These are phyloP conservation scores for Zygoascus meyerae DNA, from an alignment of 1,139 yeast genomes.

Conservation along the genomic window DNA sequence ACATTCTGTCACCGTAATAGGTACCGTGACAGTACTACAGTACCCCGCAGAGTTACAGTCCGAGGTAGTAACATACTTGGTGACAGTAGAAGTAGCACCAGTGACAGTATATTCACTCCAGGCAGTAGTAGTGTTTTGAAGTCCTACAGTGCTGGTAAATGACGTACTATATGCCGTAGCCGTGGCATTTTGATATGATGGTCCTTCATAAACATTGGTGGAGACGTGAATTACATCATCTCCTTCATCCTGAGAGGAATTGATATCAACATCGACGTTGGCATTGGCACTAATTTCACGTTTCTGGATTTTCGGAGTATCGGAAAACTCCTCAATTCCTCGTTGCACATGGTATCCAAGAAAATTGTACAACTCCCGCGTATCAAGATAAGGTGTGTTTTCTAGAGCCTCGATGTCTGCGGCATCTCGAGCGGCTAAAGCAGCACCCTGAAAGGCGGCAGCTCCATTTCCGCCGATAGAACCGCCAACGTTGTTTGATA, in stretches of 20 bases:
- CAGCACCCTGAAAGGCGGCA: not conserved
- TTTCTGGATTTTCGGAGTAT: not conserved
- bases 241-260: not conserved
- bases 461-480: slow-evolving; percentile 1
- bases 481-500: not conserved
- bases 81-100: not conserved
- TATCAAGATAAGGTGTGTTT: not conserved
- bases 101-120: not conserved
- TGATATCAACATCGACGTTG: too few relatives aligned
- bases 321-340: slow-evolving; percentile 5
- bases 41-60: not conserved
- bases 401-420: not conserved
- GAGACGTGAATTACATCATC: slow-evolving; percentile 2
- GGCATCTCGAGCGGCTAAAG: slow-evolving; percentile 1
- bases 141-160: not conserved
- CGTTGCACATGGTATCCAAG: not conserved
- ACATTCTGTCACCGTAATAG: not conserved
- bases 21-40: slow-evolving; percentile 3
- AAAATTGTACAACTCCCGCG: not conserved
- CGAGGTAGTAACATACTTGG: slow-evolving; percentile 4
- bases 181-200: not conserved
- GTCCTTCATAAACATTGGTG: not conserved
- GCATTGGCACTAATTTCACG: not conserved
- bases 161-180: not conserved
- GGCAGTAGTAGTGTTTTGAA: slow-evolving; percentile 1